phyloP scores from a whole-genome alignment of 768 basidiomycete species.

The Russula sp. region DNA sequence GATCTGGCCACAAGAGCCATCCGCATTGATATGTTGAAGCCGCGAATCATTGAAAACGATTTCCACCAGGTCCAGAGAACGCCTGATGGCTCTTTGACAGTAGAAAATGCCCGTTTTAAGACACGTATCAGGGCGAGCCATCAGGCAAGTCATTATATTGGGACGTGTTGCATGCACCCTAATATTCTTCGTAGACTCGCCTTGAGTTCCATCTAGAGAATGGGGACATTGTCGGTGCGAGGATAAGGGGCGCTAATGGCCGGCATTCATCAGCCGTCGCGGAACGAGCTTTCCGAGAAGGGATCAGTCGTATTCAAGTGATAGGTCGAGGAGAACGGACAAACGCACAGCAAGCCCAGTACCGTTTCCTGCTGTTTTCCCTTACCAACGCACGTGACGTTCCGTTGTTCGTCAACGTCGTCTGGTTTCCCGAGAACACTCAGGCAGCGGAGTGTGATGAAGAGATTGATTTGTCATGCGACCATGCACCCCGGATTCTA shows the following conservation, averaged over 20 bases:
- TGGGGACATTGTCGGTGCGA: slow-evolving; percentile 1
- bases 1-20: not conserved
- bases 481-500: not conserved
- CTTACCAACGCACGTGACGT: not conserved
- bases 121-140: slow-evolving; percentile 6
- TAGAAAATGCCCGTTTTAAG: slow-evolving; percentile 15
- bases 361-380: not conserved
- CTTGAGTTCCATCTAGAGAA: not conserved
- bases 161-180: not conserved
- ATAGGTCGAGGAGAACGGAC: slow-evolving; percentile 17
- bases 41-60: slow-evolving; percentile 7
- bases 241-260: not conserved
- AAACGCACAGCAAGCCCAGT: slow-evolving; percentile 4
- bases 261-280: not conserved
- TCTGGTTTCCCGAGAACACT: slow-evolving; percentile 10
- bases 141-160: not conserved
- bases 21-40: not conserved
- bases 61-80: not conserved
- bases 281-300: not conserved
- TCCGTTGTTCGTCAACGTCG: not conserved
- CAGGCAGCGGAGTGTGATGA: not conserved
- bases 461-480: not conserved
- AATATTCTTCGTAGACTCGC: not conserved
- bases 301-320: slow-evolving; percentile 5
- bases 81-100: not conserved